A percentile compares a stretch with the other conserved stretches of the same genome.
Evolutionary conservation across 2,329 filamentous ascomycete genomes (phyloP).

Genomic region (Ceratocystis papillata): DNA sequence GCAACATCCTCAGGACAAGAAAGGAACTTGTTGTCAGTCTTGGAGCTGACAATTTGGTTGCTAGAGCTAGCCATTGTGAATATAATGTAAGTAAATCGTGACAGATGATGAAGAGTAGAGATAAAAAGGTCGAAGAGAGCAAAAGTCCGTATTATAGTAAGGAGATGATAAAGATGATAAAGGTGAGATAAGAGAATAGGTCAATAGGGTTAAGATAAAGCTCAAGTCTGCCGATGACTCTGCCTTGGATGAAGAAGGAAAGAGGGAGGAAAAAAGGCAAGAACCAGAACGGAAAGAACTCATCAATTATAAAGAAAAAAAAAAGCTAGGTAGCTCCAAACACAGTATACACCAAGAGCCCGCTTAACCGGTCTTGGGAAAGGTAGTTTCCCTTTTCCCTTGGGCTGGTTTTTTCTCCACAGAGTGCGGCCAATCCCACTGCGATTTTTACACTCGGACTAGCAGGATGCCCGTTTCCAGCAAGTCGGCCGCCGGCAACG

Average conservation of each 20-base stretch:
- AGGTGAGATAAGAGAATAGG: neutral
- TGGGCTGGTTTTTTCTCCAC: slow-evolving; percentile 1
- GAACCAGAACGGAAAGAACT: slow-evolving; percentile 8
- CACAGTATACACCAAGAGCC: slow-evolving; percentile 7
- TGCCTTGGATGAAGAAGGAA: slow-evolving; percentile 21
- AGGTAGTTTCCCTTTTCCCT: slow-evolving; percentile 25
- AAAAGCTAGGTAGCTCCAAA: too few relatives aligned
- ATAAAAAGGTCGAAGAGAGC: neutral
- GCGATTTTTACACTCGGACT: slow-evolving; percentile 11
- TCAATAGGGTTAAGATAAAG: slow-evolving; percentile 1
- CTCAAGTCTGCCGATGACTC: slow-evolving; percentile 23
- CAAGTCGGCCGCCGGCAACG: slow-evolving; percentile 7
- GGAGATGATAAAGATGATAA: slow-evolving; percentile 18
- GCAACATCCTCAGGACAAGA: slow-evolving; percentile 69
- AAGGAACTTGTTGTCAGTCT: slow-evolving; percentile 62
- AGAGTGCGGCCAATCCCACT: neutral
- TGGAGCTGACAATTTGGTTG: slow-evolving; percentile 41
- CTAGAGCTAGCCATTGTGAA: slow-evolving; percentile 19
- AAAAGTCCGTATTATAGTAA: too few relatives aligned
- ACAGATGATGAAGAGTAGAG: neutral
- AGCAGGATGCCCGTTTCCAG: slow-evolving; percentile 11
- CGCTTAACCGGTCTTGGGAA: slow-evolving; percentile 7
- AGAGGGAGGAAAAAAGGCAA: slow-evolving; percentile 19
- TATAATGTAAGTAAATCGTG: neutral
- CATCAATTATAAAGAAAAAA: slow-evolving; percentile 9